These are phyloP conservation scores for Thraustochytrium striatum DNA, from an alignment of 352 stramenopile genomes.

Conservation along the genomic window DNA sequence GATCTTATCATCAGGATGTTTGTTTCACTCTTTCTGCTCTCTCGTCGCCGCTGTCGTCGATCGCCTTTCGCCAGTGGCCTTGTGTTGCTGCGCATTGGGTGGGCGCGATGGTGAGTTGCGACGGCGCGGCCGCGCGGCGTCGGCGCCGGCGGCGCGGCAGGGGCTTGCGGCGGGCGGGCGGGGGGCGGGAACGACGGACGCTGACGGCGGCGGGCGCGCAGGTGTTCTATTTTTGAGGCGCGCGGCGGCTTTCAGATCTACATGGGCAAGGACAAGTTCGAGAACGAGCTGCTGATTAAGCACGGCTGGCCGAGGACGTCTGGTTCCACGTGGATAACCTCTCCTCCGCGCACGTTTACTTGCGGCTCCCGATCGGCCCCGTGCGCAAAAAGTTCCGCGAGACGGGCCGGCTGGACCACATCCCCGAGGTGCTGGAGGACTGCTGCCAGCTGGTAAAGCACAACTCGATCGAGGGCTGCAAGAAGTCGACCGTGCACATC, in stretches of 20 bases:
- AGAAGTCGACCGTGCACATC: constrained; percentile 79
- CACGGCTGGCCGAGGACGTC: constrained; percentile 92
- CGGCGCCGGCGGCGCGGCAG: no score
- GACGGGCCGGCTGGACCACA: constrained; percentile 68
- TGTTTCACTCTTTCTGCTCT: no score
- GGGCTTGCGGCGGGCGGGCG: no score
- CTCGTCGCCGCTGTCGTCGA: no score
- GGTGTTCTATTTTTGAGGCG: constrained; percentile 48
- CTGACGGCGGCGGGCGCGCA: no score
- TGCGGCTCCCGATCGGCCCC: constrained; percentile 56
- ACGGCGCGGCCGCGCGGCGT: no score
- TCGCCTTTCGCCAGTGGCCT: no score
- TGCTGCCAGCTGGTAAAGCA: constrained; percentile 85
- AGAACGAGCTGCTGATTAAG: constrained; percentile 98
- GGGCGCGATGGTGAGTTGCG: no score
- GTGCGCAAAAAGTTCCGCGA: constrained; percentile 45
- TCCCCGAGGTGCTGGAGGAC: constrained; percentile 75
- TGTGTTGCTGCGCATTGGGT: no score
- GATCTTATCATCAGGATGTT: no score
- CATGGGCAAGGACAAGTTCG: constrained; percentile 97
- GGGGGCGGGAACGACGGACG: no score
- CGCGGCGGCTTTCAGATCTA: constrained; percentile 83
- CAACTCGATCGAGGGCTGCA: constrained; percentile 88
- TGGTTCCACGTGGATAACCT: constrained; percentile 98
- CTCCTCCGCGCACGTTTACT: constrained; percentile 95